These are phyloP conservation scores for Prorocentrum cordatum DNA, from an alignment of 169 alveolate species.

Conservation along the genomic window DNA sequence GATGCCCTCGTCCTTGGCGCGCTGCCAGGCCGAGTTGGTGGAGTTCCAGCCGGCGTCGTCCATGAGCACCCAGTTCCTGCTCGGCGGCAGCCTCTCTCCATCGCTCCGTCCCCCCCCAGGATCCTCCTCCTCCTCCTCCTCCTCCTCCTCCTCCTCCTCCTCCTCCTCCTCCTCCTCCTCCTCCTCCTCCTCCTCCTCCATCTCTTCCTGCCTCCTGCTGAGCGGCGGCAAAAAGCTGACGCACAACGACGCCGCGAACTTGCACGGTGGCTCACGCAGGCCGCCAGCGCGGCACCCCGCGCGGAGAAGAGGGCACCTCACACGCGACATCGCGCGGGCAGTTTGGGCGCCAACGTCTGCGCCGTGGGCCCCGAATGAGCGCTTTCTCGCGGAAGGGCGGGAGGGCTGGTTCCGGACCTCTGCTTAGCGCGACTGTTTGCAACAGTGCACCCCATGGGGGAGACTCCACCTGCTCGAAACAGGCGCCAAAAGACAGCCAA, in stretches of 20 bases:
- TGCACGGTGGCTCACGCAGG: too few species aligned
- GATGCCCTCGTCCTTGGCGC: slow-evolving; percentile 64
- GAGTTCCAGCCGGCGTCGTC: slow-evolving; percentile 71
- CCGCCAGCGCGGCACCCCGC: too few species aligned
- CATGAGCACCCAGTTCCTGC: slow-evolving; percentile 69
- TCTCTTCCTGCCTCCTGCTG: not conserved
- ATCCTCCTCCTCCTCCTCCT: not conserved
- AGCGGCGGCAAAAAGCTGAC: not conserved
- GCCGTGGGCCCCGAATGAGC: too few species aligned
- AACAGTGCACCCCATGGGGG: too few species aligned
- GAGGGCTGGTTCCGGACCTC: too few species aligned
- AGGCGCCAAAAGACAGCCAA: too few species aligned
- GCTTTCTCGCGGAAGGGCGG: too few species aligned
- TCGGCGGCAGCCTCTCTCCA: not conserved
- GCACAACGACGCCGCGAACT: not conserved
- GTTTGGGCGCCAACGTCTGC: too few species aligned
- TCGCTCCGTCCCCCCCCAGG: not conserved
- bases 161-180: not conserved
- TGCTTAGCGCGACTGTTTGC: too few species aligned
- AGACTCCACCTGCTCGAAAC: too few species aligned
- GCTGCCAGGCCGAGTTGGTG: slow-evolving; percentile 67
- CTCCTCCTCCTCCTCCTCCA: not conserved
- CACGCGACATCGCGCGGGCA: too few species aligned
- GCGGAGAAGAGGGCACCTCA: too few species aligned
- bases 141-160: not conserved